Conservation (phyloP, 2,329 filamentous ascomycete genomes). For the Verruconis gallopava region DNA sequence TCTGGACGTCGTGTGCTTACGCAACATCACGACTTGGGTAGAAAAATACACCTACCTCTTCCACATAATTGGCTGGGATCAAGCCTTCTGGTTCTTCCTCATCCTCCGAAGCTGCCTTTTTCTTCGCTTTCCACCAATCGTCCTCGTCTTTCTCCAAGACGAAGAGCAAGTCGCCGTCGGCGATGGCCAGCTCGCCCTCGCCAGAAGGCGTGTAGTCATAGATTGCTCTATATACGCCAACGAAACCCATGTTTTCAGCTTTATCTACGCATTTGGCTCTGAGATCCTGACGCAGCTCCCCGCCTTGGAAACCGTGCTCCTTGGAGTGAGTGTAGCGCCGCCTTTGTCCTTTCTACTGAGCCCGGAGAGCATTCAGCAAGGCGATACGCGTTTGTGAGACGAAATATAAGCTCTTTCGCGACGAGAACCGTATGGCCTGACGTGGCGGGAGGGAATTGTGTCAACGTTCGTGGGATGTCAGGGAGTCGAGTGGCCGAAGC, state of each 20-base stretch:
- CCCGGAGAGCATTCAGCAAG: not conserved
- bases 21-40: not conserved
- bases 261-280: not conserved
- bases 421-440: no score
- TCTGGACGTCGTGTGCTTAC: not conserved
- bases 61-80: constrained; percentile 88
- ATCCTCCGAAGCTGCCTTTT: constrained; percentile 63
- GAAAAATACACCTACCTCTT: constrained; percentile 54
- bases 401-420: not conserved
- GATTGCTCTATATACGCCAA: constrained; percentile 78
- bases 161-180: constrained; percentile 79
- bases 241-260: constrained; percentile 63
- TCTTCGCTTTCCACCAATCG: constrained; percentile 95
- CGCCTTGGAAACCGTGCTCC: not conserved
- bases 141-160: constrained; percentile 64
- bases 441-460: no score
- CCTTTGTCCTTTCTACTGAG: not conserved
- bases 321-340: not conserved
- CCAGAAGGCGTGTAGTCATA: constrained; percentile 88
- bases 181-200: constrained; percentile 72
- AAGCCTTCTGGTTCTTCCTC: constrained; percentile 85
- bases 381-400: not conserved
- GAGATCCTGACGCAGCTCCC: no score
- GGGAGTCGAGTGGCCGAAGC: no score
- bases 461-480: no score